Evolutionary conservation across 495 filamentous ascomycete genomes (phyloP), one percentile per base, ranked within the genome.

Genomic region (Penicillium cataractarum): DNA sequence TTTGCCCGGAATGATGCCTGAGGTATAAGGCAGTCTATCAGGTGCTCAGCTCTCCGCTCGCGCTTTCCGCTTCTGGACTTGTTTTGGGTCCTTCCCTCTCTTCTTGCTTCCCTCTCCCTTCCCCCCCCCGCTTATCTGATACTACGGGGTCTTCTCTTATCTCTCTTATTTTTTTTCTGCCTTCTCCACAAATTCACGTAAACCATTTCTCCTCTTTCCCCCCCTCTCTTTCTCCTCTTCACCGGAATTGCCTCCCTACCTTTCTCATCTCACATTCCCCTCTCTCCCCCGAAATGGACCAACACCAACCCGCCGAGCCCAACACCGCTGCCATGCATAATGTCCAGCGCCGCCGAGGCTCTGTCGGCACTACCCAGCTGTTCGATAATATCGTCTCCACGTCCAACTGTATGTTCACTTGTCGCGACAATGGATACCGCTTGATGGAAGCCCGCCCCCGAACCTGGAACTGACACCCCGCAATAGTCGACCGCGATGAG

Each of bases 381-480:
- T 86, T 99, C 74, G 96, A 98, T 69, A 92, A 89, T 77, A 99
- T 99, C 70, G 92, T 97, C 66, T 90, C 94, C 65, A 92, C 90
- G 60, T 96, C 93, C 60, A 99, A 99, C 81, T 99, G 95, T 98
- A 80, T 55, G 86, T 76, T 64, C 29, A 48, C 21, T 39, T 32
- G n/a, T 19, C 33, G 51, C 39, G 24, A 42, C 10, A 27, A 31
- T 46, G 12, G 15, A 31, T 21, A 13, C 4, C 40, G 55, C 49
- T n/a, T n/a, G 15, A 24, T 37, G 51, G 8, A 54, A 22, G n/a
- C n/a, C n/a, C n/a, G n/a, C 29, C n/a, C n/a, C 32, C 31, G 21
- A 13, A 21, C 32, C 31, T 22, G 51, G 51, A 33, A 37, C 71
- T 75, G 61, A 77, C 63, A 13, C 15, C 40, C 39, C 61, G 63